Evolutionary conservation across 257 asterid genomes (phyloP).

Genomic region (Solanum medicagineum): DNA sequence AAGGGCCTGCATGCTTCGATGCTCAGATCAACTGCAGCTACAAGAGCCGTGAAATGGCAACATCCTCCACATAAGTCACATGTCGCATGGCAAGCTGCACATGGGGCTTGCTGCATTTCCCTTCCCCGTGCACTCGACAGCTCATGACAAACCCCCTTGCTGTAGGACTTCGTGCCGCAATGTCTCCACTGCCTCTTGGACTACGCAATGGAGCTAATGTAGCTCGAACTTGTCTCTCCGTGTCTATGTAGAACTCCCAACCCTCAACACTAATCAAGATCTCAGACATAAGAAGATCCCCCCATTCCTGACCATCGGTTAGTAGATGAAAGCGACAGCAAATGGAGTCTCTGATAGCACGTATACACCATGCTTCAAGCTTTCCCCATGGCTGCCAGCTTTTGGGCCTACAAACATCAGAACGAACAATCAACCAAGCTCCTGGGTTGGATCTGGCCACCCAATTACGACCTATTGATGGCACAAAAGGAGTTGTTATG

Average conservation of each 20-base stretch:
- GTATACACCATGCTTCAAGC: constrained; percentile 92
- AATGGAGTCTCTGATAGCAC: constrained; percentile 51
- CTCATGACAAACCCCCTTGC: constrained; percentile 80
- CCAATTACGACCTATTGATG: constrained; percentile 84
- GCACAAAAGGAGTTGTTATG: constrained; percentile 87
- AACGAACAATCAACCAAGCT: constrained; percentile 81
- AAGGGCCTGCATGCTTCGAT: constrained; percentile 79
- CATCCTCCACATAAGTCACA: constrained; percentile 86
- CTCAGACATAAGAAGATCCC: constrained; percentile 63
- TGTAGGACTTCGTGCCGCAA: constrained; percentile 39
- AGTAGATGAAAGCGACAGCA: constrained; percentile 75
- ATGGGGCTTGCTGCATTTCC: constrained; percentile 66
- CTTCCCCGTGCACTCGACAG: constrained; percentile 76
- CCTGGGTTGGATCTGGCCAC: constrained; percentile 96
- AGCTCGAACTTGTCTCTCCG: constrained; percentile 43
- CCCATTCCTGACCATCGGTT: constrained; percentile 55
- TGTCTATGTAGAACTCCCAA: constrained; percentile 74
- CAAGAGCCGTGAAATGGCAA: constrained; percentile 93
- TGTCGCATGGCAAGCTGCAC: constrained; percentile 84
- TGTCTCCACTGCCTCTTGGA: constrained; percentile 81
- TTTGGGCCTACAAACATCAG: constrained; percentile 52
- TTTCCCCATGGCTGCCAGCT: constrained; percentile 99
- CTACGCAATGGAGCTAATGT: constrained; percentile 46
- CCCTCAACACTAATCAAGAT: constrained; percentile 64
- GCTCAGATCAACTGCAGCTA: constrained; percentile 89